phyloP scores from a whole-genome alignment of 257 asterid genomes.

The Jacaranda mimosifolia region DNA sequence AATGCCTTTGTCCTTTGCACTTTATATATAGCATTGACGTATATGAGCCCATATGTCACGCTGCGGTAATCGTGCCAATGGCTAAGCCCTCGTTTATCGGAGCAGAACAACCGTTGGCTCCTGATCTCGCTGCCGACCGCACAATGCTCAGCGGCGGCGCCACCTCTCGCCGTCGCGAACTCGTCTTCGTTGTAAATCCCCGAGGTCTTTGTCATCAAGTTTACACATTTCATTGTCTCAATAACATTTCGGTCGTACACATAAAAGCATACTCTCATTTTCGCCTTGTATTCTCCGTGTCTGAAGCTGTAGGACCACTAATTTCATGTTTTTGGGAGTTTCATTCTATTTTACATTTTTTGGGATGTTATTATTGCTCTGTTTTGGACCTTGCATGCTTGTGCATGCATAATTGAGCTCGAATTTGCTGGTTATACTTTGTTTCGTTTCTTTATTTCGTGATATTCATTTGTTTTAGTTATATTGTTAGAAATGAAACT shows the following conservation, averaged over 20 bases:
- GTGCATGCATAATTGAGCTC: not conserved
- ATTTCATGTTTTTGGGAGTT: not conserved
- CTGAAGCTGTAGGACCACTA: not conserved
- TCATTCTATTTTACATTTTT: not conserved
- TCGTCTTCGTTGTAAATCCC: slow-evolving; percentile 78
- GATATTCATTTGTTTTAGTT: not conserved
- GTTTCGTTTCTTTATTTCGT: not conserved
- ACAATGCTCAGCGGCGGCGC: slow-evolving; percentile 31
- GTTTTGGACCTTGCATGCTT: not conserved
- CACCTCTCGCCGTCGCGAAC: slow-evolving; percentile 65
- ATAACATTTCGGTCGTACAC: not conserved
- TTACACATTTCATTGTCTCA: not conserved
- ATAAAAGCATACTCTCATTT: not conserved
- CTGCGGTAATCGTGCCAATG: slow-evolving; percentile 51
- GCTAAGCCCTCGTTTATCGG: slow-evolving; percentile 56
- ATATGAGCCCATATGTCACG: slow-evolving; percentile 34
- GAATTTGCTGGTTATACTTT: not conserved
- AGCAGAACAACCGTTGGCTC: slow-evolving; percentile 53
- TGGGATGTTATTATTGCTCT: too few relatives aligned
- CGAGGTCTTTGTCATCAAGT: slow-evolving; percentile 46
- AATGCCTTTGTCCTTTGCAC: too few relatives aligned
- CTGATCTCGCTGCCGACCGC: slow-evolving; percentile 60
- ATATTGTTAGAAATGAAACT: not conserved
- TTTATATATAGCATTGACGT: too few relatives aligned
- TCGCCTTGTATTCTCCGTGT: not conserved